A percentile compares a stretch with the other conserved stretches of the same genome.
phyloP scores from a whole-genome alignment of 139 green algal species.

The Micractinium sp. region DNA sequence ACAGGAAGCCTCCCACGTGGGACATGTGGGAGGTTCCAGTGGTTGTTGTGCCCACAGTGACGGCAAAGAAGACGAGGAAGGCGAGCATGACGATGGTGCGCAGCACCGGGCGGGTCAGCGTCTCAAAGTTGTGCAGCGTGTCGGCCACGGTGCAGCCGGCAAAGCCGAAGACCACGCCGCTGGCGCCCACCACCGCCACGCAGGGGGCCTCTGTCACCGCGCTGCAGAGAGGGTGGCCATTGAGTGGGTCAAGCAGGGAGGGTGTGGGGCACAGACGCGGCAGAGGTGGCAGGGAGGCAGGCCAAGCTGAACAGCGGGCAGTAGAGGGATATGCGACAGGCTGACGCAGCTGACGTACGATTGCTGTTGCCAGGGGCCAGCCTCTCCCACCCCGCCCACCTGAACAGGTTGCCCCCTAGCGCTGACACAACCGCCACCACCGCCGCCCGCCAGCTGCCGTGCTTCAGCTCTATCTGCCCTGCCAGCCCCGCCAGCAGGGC shows the following conservation, averaged over 20 bases:
- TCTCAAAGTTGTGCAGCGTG: constrained; percentile 68
- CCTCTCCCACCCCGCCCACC: neutral
- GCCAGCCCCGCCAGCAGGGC: constrained; percentile 55
- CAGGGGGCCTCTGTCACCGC: constrained; percentile 69
- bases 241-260: neutral
- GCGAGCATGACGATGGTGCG: constrained; percentile 56
- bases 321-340: neutral
- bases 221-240: constrained; percentile 35
- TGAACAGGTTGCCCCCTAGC: constrained; percentile 45
- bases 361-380: neutral
- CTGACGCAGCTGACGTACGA: too few relatives aligned
- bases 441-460: constrained; percentile 62
- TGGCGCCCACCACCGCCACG: constrained; percentile 66
- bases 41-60: constrained; percentile 44
- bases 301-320: neutral
- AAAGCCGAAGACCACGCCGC: constrained; percentile 78
- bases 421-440: constrained; percentile 39
- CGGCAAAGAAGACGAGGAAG: constrained; percentile 64
- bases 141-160: constrained; percentile 69
- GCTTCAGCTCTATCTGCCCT: constrained; percentile 66
- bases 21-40: constrained; percentile 61
- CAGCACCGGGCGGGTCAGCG: constrained; percentile 58
- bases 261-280: neutral
- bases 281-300: neutral
- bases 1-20: constrained; percentile 76